These are phyloP conservation scores for Ottelia alismoides DNA, from an alignment of 106 monocot genomes.

Conservation along the genomic window DNA sequence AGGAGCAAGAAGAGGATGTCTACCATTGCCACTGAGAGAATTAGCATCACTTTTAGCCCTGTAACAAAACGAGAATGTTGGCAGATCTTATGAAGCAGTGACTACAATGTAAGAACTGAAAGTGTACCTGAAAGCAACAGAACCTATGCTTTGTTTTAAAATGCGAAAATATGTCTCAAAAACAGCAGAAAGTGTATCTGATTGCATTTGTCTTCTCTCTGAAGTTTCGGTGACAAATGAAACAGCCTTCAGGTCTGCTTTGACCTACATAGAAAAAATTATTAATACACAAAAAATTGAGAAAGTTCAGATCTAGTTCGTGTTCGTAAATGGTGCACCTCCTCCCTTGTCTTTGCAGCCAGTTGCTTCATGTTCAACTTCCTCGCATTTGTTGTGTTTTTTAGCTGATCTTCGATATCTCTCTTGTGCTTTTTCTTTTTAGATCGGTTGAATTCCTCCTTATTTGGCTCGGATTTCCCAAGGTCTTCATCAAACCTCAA, in stretches of 20 bases:
- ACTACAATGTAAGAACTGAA: not conserved
- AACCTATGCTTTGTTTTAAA: slow-evolving; percentile 50
- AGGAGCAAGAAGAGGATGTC: slow-evolving; percentile 66
- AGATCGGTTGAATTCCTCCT: slow-evolving; percentile 30
- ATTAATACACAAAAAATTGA: no score
- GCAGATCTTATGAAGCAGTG: not conserved
- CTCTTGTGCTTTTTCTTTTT: slow-evolving; percentile 50
- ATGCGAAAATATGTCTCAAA: slow-evolving; percentile 92
- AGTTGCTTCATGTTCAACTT: slow-evolving; percentile 58
- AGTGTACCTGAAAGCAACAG: slow-evolving; percentile 31
- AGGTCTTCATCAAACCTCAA: slow-evolving; percentile 91
- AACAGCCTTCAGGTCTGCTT: slow-evolving; percentile 62
- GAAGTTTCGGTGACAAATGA: slow-evolving; percentile 50
- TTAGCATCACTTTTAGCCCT: slow-evolving; percentile 22
- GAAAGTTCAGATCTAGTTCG: no score
- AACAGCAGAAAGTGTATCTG: slow-evolving; percentile 78
- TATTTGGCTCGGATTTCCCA: slow-evolving; percentile 31
- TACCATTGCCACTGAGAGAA: slow-evolving; percentile 14
- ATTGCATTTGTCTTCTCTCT: slow-evolving; percentile 57
- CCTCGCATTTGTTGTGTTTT: slow-evolving; percentile 24
- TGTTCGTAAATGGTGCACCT: slow-evolving; percentile 38
- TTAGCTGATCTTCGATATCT: slow-evolving; percentile 27
- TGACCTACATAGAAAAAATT: slow-evolving; percentile 38
- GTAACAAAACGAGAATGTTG: slow-evolving; percentile 11
- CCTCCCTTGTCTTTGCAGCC: slow-evolving; percentile 67